Evolutionary conservation across 305 asterid species (phyloP).

Genomic region (Fraxinus angustifolia): DNA sequence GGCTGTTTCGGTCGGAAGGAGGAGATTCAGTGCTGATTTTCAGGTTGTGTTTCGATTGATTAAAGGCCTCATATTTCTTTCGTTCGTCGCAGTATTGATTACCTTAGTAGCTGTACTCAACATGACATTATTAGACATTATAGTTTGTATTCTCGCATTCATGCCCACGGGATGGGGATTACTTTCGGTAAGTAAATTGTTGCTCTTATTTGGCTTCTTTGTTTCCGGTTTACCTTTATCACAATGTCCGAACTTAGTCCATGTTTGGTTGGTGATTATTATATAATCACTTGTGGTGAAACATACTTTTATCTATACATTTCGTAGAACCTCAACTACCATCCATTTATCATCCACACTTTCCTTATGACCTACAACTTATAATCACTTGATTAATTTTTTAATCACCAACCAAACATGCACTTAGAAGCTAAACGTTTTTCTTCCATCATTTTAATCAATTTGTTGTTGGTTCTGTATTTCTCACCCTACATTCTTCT

Average conservation of each 20-base stretch:
- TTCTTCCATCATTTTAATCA: background rate
- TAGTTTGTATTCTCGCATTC: constrained; percentile 88
- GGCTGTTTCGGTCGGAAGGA: constrained; percentile 72
- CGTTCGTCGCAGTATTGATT: constrained; percentile 56
- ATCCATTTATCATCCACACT: background rate
- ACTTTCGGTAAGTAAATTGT: constrained; percentile 55
- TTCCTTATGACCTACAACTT: background rate
- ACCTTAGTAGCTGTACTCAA: constrained; percentile 57
- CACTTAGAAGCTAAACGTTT: background rate
- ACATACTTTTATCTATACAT: background rate
- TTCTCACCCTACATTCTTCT: background rate
- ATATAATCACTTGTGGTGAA: background rate
- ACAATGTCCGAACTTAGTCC: background rate
- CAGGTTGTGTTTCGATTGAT: constrained; percentile 83
- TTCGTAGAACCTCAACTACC: background rate
- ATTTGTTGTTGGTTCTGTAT: background rate
- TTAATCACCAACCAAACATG: background rate
- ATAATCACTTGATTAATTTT: background rate
- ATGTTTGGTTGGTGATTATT: background rate
- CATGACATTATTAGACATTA: constrained; percentile 71
- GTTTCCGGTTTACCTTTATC: background rate
- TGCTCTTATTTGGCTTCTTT: background rate
- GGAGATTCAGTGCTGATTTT: constrained; percentile 68
- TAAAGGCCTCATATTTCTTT: constrained; percentile 65
- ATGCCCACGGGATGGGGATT: constrained; percentile 99